Conservation (phyloP, 1,139 yeast species). For the Entelexis sorbosivorans region DNA sequence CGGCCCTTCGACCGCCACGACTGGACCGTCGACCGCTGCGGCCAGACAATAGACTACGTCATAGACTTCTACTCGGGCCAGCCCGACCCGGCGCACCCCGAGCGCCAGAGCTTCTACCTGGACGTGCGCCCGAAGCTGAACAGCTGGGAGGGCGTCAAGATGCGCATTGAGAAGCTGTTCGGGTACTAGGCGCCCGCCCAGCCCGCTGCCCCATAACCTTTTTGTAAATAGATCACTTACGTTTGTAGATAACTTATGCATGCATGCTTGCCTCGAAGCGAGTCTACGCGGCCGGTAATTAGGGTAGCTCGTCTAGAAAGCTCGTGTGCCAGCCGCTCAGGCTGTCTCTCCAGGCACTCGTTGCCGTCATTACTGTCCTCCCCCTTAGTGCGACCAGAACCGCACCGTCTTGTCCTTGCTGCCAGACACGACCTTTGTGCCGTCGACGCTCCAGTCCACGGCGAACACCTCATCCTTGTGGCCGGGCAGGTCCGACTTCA, state of each 20-base stretch:
- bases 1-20: conserved; percentile 94
- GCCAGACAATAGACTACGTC: conserved; percentile 72
- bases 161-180: conserved; percentile 35
- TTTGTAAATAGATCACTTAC: conserved; percentile 7
- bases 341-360: no score
- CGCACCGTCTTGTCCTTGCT: conserved; percentile 93
- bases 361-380: no score
- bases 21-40: conserved; percentile 87
- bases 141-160: conserved; percentile 62
- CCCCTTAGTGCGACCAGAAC: conserved; percentile 68
- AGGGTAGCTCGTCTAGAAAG: no score
- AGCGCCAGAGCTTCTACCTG: conserved; percentile 54
- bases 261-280: no score
- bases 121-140: conserved; percentile 91
- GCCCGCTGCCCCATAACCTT: no score
- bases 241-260: not conserved
- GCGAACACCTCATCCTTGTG: conserved; percentile 93
- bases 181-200: not conserved
- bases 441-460: conserved; percentile 97
- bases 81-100: conserved; percentile 38
- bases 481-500: conserved; percentile 85
- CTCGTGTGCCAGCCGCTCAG: no score
- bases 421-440: conserved; percentile 84
- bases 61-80: conserved; percentile 79
- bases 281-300: no score